Conservation (phyloP, 495 filamentous ascomycete genomes). For the Tuber umbilicatum region DNA sequence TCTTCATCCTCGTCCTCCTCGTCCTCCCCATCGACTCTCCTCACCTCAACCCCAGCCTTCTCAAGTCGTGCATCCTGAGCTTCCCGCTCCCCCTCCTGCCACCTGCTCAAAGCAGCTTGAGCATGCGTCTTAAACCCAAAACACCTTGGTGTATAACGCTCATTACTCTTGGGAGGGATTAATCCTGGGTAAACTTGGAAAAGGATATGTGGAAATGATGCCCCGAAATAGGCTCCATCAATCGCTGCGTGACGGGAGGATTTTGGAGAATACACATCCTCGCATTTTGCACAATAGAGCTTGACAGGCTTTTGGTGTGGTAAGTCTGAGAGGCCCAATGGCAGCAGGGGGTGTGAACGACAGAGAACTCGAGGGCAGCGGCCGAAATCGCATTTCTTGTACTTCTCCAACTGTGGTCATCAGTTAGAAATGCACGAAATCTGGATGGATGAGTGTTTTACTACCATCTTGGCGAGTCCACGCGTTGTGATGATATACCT, state of each 20-base stretch:
- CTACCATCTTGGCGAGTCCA: conserved; percentile 93
- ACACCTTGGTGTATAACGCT: conserved; percentile 78
- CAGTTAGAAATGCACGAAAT: conserved; percentile 19
- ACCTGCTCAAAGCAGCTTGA: conserved; percentile 75
- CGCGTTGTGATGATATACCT: conserved; percentile 95
- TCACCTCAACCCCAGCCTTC: conserved; percentile 50
- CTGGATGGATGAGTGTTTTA: conserved; percentile 10
- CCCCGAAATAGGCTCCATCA: conserved; percentile 96
- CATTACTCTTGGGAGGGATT: conserved; percentile 73
- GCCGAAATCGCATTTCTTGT: conserved; percentile 95
- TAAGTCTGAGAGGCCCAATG: conserved; percentile 84
- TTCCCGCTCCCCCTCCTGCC: conserved; percentile 76
- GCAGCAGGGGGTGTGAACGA: conserved; percentile 80
- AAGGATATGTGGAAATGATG: conserved; percentile 96
- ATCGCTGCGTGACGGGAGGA: conserved; percentile 90
- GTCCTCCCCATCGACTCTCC: conserved; percentile 55
- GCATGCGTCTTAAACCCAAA: conserved; percentile 96
- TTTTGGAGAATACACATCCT: conserved; percentile 98
- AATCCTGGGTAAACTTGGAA: conserved; percentile 95
- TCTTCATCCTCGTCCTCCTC: conserved; percentile 46
- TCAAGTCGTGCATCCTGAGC: conserved; percentile 64
- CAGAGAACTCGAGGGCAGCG: conserved; percentile 97
- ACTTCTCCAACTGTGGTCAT: conserved; percentile 76
- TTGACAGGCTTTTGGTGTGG: conserved; percentile 81
- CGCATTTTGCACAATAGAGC: conserved; percentile 92